Evolutionary conservation across 1,139 yeast genomes (phyloP), one percentile per base, ranked within the genome.

Genomic region (Meyerozyma carpophila): DNA sequence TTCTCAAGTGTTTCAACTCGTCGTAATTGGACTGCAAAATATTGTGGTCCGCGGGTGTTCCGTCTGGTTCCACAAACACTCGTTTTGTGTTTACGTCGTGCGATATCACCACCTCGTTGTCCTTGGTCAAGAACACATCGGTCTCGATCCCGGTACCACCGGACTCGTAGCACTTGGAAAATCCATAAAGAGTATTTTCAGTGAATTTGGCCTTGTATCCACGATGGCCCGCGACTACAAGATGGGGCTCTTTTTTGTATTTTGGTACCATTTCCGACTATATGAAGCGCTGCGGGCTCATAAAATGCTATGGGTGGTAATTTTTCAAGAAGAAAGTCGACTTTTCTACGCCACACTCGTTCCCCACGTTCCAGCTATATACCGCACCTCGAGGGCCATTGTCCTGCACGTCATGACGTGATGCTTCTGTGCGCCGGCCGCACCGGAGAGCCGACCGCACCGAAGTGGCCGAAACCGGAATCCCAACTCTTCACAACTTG

Each of bases 111-210:
- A 89, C 73, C 4, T 77, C 77, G 10, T 83, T 80, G 62, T 93
- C 98, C 6, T 65, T 63, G 2, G 94, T 73, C 44, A 89, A 69
- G 70, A 91, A 96, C 40, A 91, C 70, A 61, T 93, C 96, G 8
- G 95, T 84, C 61, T 91, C 98, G 36, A 93, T 75, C 9, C 81
- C 75, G 18, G 78, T 75, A 25, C 87, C 90, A 0, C 93, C 93
- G 16, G 79, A 73, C 14, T 75, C 79, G 41, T 74, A 75, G 20
- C 96, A 94, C 43, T 82, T 81, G 16, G 78, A 68, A 62, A 88
- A 87, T 2, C 95, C 90, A 2, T 69, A 56, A 14, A 89, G 52
- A 4, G 96, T 85, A 62, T 91, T 91, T 58, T 91, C 98, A 4
- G 95, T 87, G 53, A 66, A 84, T 44, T 72, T 66, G 29, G 77